Percentiles rank a stretch among this genome's conserved stretches.
phyloP scores from a whole-genome alignment of 2,329 filamentous ascomycete species.

The Decorospora gaudefroyi region DNA sequence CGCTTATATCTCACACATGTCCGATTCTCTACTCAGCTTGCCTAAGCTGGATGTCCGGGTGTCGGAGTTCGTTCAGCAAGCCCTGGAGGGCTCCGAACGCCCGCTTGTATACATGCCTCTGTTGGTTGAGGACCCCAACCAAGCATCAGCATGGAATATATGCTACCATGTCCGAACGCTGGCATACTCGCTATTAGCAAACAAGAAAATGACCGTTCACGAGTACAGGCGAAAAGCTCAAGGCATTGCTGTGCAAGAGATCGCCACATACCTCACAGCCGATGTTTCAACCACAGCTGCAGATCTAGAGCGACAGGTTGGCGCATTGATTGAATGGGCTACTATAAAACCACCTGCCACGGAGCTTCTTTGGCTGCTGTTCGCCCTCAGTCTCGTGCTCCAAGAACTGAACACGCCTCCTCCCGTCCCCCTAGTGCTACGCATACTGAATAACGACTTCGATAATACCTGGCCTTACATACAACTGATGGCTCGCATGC shows the following conservation, averaged over 20 bases:
- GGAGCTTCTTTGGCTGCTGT: slow-evolving; percentile 32
- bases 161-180: slow-evolving; percentile 45
- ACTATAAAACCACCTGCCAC: slow-evolving; percentile 11
- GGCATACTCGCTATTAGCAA: slow-evolving; percentile 47
- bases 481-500: slow-evolving; percentile 49
- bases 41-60: slow-evolving; percentile 41
- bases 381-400: slow-evolving; percentile 31
- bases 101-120: slow-evolving; percentile 65
- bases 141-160: slow-evolving; percentile 51
- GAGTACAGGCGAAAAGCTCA: slow-evolving; percentile 50
- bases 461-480: slow-evolving; percentile 46
- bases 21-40: slow-evolving; percentile 7
- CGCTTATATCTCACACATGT: slow-evolving; percentile 4
- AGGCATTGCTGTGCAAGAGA: slow-evolving; percentile 26
- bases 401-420: slow-evolving; percentile 29
- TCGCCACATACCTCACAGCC: slow-evolving; percentile 12
- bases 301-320: slow-evolving; percentile 22
- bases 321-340: slow-evolving; percentile 25
- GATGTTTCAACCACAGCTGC: slow-evolving; percentile 4
- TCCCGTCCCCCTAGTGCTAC: slow-evolving; percentile 17
- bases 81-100: slow-evolving; percentile 20
- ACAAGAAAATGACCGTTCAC: slow-evolving; percentile 23
- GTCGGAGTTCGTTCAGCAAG: slow-evolving; percentile 41
- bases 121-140: slow-evolving; percentile 56
- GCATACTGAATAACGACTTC: slow-evolving; percentile 37